Evolutionary conservation across 192 early-diverging fungal species (phyloP).

Genomic region (Irineochytrium annulatum): DNA sequence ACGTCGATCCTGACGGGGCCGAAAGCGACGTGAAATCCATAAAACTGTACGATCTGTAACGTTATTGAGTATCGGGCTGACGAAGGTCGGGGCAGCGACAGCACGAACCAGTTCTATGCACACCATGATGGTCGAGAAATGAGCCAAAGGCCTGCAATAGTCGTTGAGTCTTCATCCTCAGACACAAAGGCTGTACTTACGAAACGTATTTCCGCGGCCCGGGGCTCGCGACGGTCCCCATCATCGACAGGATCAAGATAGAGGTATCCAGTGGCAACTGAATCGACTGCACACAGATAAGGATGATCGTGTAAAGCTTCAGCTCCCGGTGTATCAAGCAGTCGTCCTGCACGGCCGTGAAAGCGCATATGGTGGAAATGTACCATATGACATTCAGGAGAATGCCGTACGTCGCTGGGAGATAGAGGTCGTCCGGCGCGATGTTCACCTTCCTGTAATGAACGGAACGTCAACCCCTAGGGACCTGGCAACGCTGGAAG

Average conservation of each 20-base stretch:
- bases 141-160: conserved; percentile 5
- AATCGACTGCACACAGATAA: conserved; percentile 11
- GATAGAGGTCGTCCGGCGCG: conserved; percentile 34
- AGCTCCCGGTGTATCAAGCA: conserved; percentile 12
- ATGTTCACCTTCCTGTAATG: conserved; percentile 17
- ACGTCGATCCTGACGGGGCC: conserved; percentile 1
- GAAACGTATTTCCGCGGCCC: conserved; percentile 20
- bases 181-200: neutral
- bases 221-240: conserved; percentile 23
- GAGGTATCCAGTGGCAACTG: conserved; percentile 16
- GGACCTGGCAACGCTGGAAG: too few relatives aligned
- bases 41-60: conserved; percentile 16
- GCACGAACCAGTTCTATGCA: conserved; percentile 8
- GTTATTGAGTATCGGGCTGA: neutral
- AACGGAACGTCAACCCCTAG: too few relatives aligned
- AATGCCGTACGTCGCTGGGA: conserved; percentile 19
- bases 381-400: conserved; percentile 31
- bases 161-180: neutral
- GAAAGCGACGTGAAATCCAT: conserved; percentile 24
- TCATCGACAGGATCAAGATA: conserved; percentile 26
- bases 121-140: conserved; percentile 11
- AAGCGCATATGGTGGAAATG: conserved; percentile 15
- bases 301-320: conserved; percentile 7
- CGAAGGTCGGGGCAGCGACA: too few relatives aligned
- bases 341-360: conserved; percentile 19